Evolutionary conservation across 2,329 filamentous ascomycete genomes (phyloP).

Genomic region (Amylocarpus encephaloides): DNA sequence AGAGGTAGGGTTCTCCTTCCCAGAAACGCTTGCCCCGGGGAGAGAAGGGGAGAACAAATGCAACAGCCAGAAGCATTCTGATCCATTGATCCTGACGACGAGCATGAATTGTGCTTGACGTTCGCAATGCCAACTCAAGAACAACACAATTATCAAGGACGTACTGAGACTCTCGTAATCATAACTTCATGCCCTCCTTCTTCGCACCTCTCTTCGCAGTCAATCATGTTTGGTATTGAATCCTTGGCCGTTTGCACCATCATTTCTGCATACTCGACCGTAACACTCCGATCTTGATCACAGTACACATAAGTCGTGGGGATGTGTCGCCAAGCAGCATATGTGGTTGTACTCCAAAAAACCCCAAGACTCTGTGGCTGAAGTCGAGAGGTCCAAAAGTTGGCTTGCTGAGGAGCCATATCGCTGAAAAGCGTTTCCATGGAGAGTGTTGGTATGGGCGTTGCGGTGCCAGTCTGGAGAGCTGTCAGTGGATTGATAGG

Average conservation of each 20-base stretch:
- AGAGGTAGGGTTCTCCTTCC: neutral
- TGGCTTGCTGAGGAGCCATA: slow-evolving; percentile 33
- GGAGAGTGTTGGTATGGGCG: slow-evolving; percentile 31
- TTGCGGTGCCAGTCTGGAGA: slow-evolving; percentile 32
- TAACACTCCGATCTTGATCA: slow-evolving; percentile 18
- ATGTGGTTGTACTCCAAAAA: slow-evolving; percentile 23
- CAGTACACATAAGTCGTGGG: slow-evolving; percentile 25
- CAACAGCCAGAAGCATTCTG: too few species aligned
- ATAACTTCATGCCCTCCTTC: slow-evolving; percentile 16
- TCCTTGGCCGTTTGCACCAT: slow-evolving; percentile 12
- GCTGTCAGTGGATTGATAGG: slow-evolving; percentile 13
- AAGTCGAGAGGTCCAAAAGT: slow-evolving; percentile 36
- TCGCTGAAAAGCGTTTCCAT: slow-evolving; percentile 39
- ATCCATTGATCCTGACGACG: neutral
- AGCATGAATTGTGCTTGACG: neutral
- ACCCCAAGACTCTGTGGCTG: slow-evolving; percentile 34
- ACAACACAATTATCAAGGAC: neutral
- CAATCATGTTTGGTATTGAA: slow-evolving; percentile 11
- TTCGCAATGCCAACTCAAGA: neutral
- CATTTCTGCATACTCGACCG: slow-evolving; percentile 12
- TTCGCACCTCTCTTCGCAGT: slow-evolving; percentile 14
- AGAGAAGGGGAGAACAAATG: neutral
- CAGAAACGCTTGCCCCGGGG: neutral
- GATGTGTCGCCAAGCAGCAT: slow-evolving; percentile 26
- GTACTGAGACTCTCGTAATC: slow-evolving; percentile 10